Conservation (phyloP, 208 protist genomes). For the Herpetomonas samuelpessoai region DNA sequence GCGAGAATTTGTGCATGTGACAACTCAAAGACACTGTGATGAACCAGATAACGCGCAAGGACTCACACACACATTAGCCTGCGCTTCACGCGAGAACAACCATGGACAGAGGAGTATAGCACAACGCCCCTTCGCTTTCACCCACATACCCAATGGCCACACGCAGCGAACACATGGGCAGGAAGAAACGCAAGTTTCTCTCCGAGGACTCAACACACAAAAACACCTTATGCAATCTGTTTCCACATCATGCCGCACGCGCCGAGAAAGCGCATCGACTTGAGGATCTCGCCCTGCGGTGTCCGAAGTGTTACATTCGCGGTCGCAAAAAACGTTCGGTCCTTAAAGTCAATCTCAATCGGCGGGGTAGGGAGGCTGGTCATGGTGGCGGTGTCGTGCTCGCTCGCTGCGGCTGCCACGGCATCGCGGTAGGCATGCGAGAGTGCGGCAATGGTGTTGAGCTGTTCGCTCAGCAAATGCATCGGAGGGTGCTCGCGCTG, state of each 20-base stretch:
- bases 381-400: not conserved
- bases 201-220: too few relatives aligned
- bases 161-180: too few relatives aligned
- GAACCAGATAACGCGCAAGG: too few relatives aligned
- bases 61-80: too few relatives aligned
- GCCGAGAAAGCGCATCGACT: conserved; percentile 45
- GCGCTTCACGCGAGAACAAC: too few relatives aligned
- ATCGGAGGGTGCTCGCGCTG: conserved; percentile 41
- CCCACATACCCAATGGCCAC: too few relatives aligned
- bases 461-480: conserved; percentile 47
- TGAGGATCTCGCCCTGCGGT: conserved; percentile 12
- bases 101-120: too few relatives aligned
- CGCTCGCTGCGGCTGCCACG: not conserved
- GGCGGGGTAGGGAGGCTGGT: conserved; percentile 7
- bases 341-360: conserved; percentile 45
- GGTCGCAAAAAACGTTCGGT: conserved; percentile 44
- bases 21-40: too few relatives aligned
- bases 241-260: conserved; percentile 70
- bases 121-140: too few relatives aligned
- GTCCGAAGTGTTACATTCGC: conserved; percentile 35
- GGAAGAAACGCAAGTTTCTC: too few relatives aligned
- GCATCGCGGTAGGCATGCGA: conserved; percentile 15
- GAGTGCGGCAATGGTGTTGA: conserved; percentile 25
- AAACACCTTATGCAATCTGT: conserved; percentile 13
- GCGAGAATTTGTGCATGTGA: too few relatives aligned